These are phyloP conservation scores for Acacia confusa DNA, from an alignment of 306 rosid species.

Conservation along the genomic window DNA sequence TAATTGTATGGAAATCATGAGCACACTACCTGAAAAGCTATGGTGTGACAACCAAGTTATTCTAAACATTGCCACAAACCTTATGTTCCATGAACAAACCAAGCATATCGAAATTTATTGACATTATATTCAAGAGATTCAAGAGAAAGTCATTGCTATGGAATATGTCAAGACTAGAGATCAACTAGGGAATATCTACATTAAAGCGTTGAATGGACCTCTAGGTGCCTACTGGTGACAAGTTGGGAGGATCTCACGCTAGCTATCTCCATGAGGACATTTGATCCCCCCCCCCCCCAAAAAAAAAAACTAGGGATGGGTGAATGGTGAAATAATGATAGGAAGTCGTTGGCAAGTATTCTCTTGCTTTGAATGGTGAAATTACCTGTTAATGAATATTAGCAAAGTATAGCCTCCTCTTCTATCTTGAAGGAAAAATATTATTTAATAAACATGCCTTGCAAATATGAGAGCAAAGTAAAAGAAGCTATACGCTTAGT, in stretches of 20 bases:
- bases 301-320: no score
- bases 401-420: background rate
- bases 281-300: no score
- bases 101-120: background rate
- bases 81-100: background rate
- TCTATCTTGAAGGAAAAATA: background rate
- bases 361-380: no score
- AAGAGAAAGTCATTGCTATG: background rate
- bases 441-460: background rate
- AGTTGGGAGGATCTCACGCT: background rate
- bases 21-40: background rate
- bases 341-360: no score
- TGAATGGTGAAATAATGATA: no score
- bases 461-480: slow-evolving; percentile 22
- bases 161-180: background rate
- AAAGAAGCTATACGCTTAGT: slow-evolving; percentile 5
- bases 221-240: background rate
- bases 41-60: background rate
- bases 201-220: background rate
- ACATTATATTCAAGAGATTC: background rate
- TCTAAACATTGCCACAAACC: background rate
- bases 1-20: background rate
- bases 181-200: background rate
- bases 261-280: no score
- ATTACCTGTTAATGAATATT: no score